Evolutionary conservation across 441 rosid genomes (phyloP), one percentile per base, ranked within the genome.

Genomic region (Erodium chrysanthum): DNA sequence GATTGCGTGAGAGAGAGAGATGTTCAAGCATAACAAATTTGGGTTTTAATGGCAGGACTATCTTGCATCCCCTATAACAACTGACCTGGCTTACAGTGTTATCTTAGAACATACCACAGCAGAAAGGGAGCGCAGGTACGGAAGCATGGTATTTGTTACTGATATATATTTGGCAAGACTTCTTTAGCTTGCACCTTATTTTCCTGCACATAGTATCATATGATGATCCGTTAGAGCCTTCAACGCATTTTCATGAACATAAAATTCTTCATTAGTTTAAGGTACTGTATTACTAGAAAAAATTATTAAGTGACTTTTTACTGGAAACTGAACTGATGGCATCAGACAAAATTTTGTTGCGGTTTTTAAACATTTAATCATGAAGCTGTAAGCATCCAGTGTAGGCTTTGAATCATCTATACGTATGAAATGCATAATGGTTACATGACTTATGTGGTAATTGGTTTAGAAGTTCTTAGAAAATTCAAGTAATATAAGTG

Each of bases 121-220:
- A 35, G 99, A 95, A 79, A 92, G 93, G 79, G 99, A 95, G 77
- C 97, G 96, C 80, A 95, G 99, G 99, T 94, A 81, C 77, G 64
- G 69, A 33, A n/a, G 14, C 29, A 17, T 68, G 48, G 58, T 73
- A 18, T 61, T 59, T 50, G 25, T 25, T 15, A 52, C 65, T 15
- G 22, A 22, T 48, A 33, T 9, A 11, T 9, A 10, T 61, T 54
- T 54, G 61, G 14, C 50, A 0, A 11, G 5, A 35, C 4, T 37
- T 9, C 10, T 37, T 37, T 9, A 37, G 10, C 5, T 7, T 37
- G 44, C 44, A 37, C 44, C 44, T 37, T 37, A 9, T 37, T 37
- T 37, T 37, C 44, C 44, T 50, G 52, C 52, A n/a, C 54, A 48
- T 18, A 17, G 8, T 52, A 12, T 17, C 2, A 18, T 7, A 52